These are phyloP conservation scores for Lanzia echinophila DNA, from an alignment of 2,329 filamentous ascomycete species.

Conservation along the genomic window DNA sequence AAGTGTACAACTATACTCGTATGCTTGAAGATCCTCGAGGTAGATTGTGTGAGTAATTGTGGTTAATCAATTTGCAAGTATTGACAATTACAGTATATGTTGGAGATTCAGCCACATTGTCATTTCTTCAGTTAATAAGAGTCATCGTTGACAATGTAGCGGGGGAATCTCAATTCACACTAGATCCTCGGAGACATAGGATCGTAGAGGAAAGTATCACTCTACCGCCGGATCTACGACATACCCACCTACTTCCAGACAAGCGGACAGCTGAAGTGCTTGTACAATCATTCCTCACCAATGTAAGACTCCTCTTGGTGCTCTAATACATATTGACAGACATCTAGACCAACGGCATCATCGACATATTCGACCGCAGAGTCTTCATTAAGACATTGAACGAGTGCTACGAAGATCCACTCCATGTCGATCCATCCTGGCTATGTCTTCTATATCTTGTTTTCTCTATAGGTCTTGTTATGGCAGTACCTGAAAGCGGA, in stretches of 20 bases:
- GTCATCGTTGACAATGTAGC: slow-evolving; percentile 22
- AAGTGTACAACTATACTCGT: slow-evolving; percentile 46
- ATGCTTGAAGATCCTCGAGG: slow-evolving; percentile 55
- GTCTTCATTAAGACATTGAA: slow-evolving; percentile 44
- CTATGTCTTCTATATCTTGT: slow-evolving; percentile 56
- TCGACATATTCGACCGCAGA: slow-evolving; percentile 52
- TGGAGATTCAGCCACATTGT: slow-evolving; percentile 25
- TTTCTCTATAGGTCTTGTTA: slow-evolving; percentile 55
- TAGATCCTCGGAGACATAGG: slow-evolving; percentile 20
- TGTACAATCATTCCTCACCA: slow-evolving; percentile 53
- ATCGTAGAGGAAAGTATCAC: slow-evolving; percentile 27
- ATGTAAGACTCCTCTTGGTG: slow-evolving; percentile 36
- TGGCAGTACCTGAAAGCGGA: slow-evolving; percentile 46
- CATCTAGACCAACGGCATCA: slow-evolving; percentile 49
- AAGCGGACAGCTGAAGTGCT: slow-evolving; percentile 47
- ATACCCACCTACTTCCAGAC: slow-evolving; percentile 49
- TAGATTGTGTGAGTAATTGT: slow-evolving; percentile 42
- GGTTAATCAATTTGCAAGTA: neutral
- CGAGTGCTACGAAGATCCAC: slow-evolving; percentile 47
- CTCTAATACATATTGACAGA: slow-evolving; percentile 6
- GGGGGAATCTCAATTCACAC: slow-evolving; percentile 22
- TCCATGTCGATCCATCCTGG: slow-evolving; percentile 42
- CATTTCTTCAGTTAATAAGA: slow-evolving; percentile 25
- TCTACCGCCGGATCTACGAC: slow-evolving; percentile 38
- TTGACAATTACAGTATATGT: slow-evolving; percentile 20